Base-by-base conservation (phyloP, 352 stramenopile genomes). In the Phytopythium oedochilum region DNA sequence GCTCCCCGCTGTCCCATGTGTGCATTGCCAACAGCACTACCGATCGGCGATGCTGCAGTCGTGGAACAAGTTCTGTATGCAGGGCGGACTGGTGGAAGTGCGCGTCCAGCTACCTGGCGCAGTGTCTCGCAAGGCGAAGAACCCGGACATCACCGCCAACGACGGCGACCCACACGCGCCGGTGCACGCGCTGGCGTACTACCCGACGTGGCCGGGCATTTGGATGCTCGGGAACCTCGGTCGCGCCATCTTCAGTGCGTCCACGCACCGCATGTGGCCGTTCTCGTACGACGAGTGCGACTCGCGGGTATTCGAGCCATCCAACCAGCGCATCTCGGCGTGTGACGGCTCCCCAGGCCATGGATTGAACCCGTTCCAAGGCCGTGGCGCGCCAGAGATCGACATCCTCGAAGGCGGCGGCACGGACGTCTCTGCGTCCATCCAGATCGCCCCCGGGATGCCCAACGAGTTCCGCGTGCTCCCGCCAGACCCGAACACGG, bases 141-240 rank as follows among this genome's bases (percentile, higher is more conserved):
- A 85, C 23, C 74, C 74, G 3, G 70, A 85, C 23, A 22, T 81
- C 12, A 22, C 18, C 0, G 35, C 7, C 22, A 26, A 22, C 8
- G 22, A 25, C 23, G 49, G 35, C 25, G 49, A 55, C 36, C 5
- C n/a, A 2, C 31, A 25, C 35, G 60, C 48, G 31, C 64, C 59
- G 15, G 64, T 57, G 39, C 52, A 63, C 32, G 64, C 70, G 4
- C 34, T 68, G 38, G 62, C 59, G 6, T 87, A 70, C 53, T 85
- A 87, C 35, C 73, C 73, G 6, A 83, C 71, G 22, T 98, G 92
- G 91, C 92, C 94, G 22, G 94, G 92, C 9, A 85, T 98, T 46
- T 98, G 94, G 94, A 74, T 98, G 55, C 63, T 98, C 40, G 94
- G 94, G 20, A 98, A 98, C 71, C 71, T 98, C 2, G 92, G 92